phyloP scores from a whole-genome alignment of 108 stramenopile species.

The Nitzschia sp. region DNA sequence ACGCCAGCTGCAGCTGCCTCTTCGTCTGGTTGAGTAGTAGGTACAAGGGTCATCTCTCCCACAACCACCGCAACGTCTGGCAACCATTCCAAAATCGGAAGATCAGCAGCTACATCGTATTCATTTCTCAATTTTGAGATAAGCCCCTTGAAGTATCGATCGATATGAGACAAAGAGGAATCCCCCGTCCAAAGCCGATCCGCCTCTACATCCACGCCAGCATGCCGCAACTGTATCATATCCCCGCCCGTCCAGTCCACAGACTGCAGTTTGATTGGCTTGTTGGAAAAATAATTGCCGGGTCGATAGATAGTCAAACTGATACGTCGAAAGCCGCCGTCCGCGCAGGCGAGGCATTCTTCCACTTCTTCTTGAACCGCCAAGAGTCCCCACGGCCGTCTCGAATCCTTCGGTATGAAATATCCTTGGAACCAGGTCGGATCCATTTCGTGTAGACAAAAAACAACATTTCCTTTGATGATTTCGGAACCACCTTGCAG shows the following conservation, averaged over 20 bases:
- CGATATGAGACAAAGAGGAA: constrained; percentile 26
- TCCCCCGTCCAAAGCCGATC: constrained; percentile 38
- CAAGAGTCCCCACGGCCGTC: constrained; percentile 68
- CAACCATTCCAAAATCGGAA: constrained; percentile 31
- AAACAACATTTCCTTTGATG: constrained; percentile 51
- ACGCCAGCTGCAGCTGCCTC: no score
- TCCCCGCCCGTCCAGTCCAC: constrained; percentile 81
- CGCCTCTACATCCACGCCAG: constrained; percentile 23
- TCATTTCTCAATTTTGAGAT: constrained; percentile 20
- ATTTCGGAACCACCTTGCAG: neutral
- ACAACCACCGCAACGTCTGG: constrained; percentile 53
- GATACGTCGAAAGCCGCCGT: constrained; percentile 79
- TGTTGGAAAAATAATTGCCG: neutral
- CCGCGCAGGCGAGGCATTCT: constrained; percentile 68
- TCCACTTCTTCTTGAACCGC: constrained; percentile 63
- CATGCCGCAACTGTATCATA: constrained; percentile 59
- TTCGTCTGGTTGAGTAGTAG: no score
- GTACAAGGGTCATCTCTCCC: constrained; percentile 41
- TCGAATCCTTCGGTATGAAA: constrained; percentile 38
- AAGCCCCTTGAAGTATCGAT: constrained; percentile 36
- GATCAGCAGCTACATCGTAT: constrained; percentile 10
- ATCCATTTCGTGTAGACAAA: constrained; percentile 62
- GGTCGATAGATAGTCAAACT: constrained; percentile 46
- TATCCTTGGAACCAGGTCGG: constrained; percentile 77
- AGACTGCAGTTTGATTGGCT: constrained; percentile 6